These are phyloP conservation scores for Leccinellum albellum DNA, from an alignment of 768 basidiomycete genomes.

Conservation along the genomic window DNA sequence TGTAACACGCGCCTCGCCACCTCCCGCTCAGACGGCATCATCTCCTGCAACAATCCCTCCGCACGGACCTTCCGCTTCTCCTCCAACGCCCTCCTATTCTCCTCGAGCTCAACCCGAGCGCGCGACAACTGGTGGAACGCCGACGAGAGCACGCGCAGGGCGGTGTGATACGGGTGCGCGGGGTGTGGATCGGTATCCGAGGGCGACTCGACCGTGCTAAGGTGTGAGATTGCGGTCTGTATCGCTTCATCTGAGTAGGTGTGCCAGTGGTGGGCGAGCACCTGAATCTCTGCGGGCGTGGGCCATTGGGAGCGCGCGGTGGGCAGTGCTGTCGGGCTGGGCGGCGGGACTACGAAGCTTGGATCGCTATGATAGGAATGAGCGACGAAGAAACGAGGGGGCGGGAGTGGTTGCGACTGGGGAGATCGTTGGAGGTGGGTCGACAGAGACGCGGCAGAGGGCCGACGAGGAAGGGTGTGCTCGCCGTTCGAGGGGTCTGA, in stretches of 20 bases:
- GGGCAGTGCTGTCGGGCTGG: constrained; percentile 29
- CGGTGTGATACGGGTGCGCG: constrained; percentile 59
- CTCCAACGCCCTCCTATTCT: constrained; percentile 44
- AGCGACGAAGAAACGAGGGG: constrained; percentile 40
- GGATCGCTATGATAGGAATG: constrained; percentile 29
- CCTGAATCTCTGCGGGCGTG: constrained; percentile 36
- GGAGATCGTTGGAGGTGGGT: constrained; percentile 38
- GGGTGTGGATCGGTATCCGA: constrained; percentile 44
- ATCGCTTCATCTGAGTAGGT: constrained; percentile 73
- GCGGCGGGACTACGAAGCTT: constrained; percentile 32
- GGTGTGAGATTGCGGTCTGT: constrained; percentile 53
- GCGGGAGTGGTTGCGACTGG: constrained; percentile 23
- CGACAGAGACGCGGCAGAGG: constrained; percentile 38
- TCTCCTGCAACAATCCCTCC: constrained; percentile 52
- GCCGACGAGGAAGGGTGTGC: constrained; percentile 19
- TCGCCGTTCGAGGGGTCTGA: constrained; percentile 28
- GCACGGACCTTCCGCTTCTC: constrained; percentile 62
- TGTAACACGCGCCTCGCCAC: constrained; percentile 65
- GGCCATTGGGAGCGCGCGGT: constrained; percentile 5
- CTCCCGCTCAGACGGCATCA: constrained; percentile 60
- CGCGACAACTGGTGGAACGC: constrained; percentile 58
- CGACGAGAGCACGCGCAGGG: constrained; percentile 66
- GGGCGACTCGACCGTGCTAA: constrained; percentile 40
- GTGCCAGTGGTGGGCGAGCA: constrained; percentile 74
- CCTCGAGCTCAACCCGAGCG: constrained; percentile 62